These are phyloP conservation scores for Diaporthe australafricana DNA, from an alignment of 2,329 filamentous ascomycete genomes.

Conservation along the genomic window DNA sequence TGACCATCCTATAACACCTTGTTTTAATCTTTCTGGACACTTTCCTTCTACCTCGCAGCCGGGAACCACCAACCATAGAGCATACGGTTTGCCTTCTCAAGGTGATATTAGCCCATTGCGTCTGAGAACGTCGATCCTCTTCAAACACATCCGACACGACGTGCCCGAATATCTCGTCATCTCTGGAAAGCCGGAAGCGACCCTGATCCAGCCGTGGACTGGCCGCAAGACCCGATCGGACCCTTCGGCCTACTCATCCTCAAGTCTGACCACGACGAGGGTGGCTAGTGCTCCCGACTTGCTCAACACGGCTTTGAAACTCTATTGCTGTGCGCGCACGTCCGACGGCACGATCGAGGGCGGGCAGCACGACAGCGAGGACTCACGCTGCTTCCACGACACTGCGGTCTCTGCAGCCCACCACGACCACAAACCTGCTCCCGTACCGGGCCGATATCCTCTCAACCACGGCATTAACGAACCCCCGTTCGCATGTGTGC, in stretches of 20 bases:
- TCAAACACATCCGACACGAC: constrained; percentile 8
- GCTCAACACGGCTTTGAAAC: background rate
- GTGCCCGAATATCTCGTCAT: background rate
- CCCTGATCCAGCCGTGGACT: background rate
- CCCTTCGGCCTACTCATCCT: background rate
- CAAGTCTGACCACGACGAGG: background rate
- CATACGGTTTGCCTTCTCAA: background rate
- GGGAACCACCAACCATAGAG: background rate
- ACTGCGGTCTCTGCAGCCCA: background rate
- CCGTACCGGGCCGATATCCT: background rate
- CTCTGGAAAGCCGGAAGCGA: background rate
- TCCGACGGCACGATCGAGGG: background rate
- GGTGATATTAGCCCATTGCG: constrained; percentile 11
- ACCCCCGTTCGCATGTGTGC: background rate
- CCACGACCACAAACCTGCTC: background rate
- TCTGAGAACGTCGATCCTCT: constrained; percentile 1
- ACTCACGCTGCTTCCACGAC: background rate
- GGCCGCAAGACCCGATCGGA: background rate
- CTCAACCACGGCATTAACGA: background rate
- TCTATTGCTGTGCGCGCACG: background rate
- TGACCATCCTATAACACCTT: constrained; percentile 33
- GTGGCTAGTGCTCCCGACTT: background rate
- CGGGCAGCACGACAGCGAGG: background rate
- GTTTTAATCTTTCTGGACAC: constrained; percentile 16
- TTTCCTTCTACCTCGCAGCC: constrained; percentile 4